These are phyloP conservation scores for Picocystis sp. DNA, from an alignment of 163 green algal species.

Conservation along the genomic window DNA sequence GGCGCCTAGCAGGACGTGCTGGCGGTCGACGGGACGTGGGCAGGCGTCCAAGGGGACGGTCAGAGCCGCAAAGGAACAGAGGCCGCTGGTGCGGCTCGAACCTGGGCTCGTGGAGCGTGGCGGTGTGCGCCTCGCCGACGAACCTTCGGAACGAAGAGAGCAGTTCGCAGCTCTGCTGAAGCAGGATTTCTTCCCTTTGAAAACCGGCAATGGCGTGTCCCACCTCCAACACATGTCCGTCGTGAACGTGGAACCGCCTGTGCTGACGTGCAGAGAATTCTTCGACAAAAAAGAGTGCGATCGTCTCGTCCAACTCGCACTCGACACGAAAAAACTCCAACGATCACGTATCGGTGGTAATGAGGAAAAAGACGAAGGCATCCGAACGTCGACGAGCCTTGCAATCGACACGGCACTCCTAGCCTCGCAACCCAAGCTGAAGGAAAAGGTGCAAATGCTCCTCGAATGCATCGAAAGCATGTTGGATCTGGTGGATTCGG, in stretches of 20 bases:
- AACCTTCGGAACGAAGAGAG: too few species aligned
- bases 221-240: slow-evolving; percentile 1
- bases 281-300: slow-evolving; percentile 10
- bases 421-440: slow-evolving; percentile 6
- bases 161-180: too few species aligned
- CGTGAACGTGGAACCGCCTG: slow-evolving; percentile 14
- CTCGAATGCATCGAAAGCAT: not conserved
- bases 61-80: too few species aligned
- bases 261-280: slow-evolving; percentile 12
- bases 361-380: slow-evolving; percentile 8
- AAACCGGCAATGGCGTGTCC: too few species aligned
- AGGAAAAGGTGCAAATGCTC: slow-evolving; percentile 2
- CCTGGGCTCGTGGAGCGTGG: too few species aligned
- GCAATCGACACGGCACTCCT: slow-evolving; percentile 8
- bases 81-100: too few species aligned
- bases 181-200: too few species aligned
- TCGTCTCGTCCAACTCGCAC: slow-evolving; percentile 5
- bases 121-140: too few species aligned
- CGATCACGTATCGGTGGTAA: slow-evolving; percentile 6
- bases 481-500: not conserved
- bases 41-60: too few species aligned
- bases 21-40: too few species aligned
- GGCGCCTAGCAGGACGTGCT: too few species aligned
- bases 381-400: slow-evolving; percentile 11
- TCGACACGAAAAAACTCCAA: not conserved